phyloP scores from a whole-genome alignment of 805 yeast species.

The Naumovozyma castellii region DNA sequence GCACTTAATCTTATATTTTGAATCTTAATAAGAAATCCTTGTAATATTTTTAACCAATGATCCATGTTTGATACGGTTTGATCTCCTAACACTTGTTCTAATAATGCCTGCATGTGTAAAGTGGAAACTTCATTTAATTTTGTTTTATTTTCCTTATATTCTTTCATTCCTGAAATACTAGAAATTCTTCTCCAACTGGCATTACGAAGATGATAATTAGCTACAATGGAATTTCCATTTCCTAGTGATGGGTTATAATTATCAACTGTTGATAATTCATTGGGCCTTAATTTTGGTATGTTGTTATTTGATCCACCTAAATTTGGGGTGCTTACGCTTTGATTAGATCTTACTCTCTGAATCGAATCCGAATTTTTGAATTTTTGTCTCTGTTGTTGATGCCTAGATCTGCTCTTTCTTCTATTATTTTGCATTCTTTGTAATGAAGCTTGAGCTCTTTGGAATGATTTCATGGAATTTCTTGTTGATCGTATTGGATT shows the following conservation, averaged over 20 bases:
- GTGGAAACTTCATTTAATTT: slow-evolving; percentile 32
- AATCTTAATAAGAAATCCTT: slow-evolving; percentile 43
- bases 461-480: slow-evolving; percentile 39
- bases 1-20: slow-evolving; percentile 52
- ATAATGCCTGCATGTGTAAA: slow-evolving; percentile 40
- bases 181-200: slow-evolving; percentile 15
- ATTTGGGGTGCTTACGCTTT: slow-evolving; percentile 30
- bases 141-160: slow-evolving; percentile 13
- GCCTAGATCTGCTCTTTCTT: slow-evolving; percentile 41
- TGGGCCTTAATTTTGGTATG: not conserved
- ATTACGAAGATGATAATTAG: not conserved
- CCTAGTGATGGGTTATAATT: not conserved
- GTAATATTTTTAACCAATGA: slow-evolving; percentile 52
- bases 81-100: slow-evolving; percentile 54
- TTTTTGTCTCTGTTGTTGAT: slow-evolving; percentile 16
- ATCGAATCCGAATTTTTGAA: slow-evolving; percentile 19
- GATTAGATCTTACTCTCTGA: slow-evolving; percentile 15
- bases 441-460: slow-evolving; percentile 57
- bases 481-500: slow-evolving; percentile 31
- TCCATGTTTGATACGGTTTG: slow-evolving; percentile 40
- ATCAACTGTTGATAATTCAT: not conserved
- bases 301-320: too few species aligned
- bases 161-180: slow-evolving; percentile 11
- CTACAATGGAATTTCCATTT: not conserved
- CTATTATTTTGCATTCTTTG: slow-evolving; percentile 50